These are phyloP conservation scores for Akanthomyces uredinophilus DNA, from an alignment of 2,329 filamentous ascomycete genomes.

Conservation along the genomic window DNA sequence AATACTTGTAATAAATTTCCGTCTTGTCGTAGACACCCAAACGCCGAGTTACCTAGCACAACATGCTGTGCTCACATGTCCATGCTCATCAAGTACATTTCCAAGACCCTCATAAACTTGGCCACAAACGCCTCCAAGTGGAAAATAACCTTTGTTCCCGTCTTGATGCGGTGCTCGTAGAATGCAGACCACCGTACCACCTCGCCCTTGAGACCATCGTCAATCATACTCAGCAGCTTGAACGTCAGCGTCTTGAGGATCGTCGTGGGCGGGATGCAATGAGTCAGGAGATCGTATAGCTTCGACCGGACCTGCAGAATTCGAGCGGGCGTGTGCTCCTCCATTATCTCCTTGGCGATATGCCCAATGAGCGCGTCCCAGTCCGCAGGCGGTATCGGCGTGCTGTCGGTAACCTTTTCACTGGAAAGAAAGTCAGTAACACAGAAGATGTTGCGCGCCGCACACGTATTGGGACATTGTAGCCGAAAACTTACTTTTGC, in stretches of 20 bases:
- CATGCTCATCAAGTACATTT: constrained; percentile 89
- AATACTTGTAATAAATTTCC: neutral
- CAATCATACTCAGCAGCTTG: constrained; percentile 80
- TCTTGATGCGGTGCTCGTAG: constrained; percentile 91
- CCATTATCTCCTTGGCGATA: constrained; percentile 88
- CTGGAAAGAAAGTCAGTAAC: constrained; percentile 45
- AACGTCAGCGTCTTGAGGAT: constrained; percentile 94
- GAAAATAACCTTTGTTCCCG: constrained; percentile 93
- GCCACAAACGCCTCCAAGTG: constrained; percentile 97
- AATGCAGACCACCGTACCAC: constrained; percentile 95
- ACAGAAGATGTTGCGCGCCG: neutral
- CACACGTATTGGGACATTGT: neutral
- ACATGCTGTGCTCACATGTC: constrained; percentile 46
- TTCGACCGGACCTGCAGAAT: constrained; percentile 86
- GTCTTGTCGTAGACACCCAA: constrained; percentile 1
- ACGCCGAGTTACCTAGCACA: neutral
- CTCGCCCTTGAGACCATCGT: constrained; percentile 84
- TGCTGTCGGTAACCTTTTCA: constrained; percentile 83
- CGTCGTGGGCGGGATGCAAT: constrained; percentile 92
- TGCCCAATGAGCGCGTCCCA: constrained; percentile 91
- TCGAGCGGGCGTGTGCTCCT: constrained; percentile 83
- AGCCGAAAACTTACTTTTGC: constrained; percentile 67
- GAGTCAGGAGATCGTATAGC: constrained; percentile 93
- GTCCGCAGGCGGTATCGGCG: constrained; percentile 87
- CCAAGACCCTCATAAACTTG: constrained; percentile 94